Percentiles rank a stretch among this genome's conserved stretches.
Evolutionary conservation across 805 yeast species (phyloP).

Genomic region (Yarrowia divulgata): DNA sequence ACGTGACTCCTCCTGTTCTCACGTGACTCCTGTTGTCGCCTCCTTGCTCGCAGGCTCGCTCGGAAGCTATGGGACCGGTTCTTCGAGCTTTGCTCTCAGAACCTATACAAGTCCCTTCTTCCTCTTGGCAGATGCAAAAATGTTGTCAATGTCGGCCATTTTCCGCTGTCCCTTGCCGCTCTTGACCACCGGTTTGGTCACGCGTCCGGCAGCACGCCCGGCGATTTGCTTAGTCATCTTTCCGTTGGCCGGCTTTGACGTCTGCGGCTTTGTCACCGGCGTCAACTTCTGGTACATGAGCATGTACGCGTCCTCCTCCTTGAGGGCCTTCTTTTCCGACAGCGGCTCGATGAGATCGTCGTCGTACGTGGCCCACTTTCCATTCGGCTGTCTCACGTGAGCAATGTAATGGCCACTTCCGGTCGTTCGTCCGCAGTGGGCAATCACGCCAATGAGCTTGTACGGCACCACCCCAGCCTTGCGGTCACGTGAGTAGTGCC

Average conservation of each 20-base stretch:
- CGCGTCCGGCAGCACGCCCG: background rate
- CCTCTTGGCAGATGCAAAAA: conserved; percentile 34
- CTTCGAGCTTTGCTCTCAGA: background rate
- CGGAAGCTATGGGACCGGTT: background rate
- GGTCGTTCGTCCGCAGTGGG: conserved; percentile 92
- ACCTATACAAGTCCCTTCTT: conserved; percentile 13
- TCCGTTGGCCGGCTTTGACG: background rate
- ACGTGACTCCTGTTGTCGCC: background rate
- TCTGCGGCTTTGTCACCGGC: background rate
- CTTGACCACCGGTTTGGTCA: conserved; percentile 1
- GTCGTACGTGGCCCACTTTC: conserved; percentile 91
- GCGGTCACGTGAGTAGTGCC: conserved; percentile 56
- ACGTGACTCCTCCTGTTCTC: background rate
- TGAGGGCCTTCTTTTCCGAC: conserved; percentile 73
- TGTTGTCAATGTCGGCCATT: conserved; percentile 28
- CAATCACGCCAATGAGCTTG: conserved; percentile 80
- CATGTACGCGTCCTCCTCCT: conserved; percentile 90
- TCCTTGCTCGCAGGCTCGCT: background rate
- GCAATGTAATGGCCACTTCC: conserved; percentile 93
- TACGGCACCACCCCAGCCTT: conserved; percentile 59
- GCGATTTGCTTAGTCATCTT: background rate
- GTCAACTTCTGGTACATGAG: conserved; percentile 66
- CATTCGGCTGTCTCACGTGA: conserved; percentile 90
- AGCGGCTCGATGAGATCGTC: conserved; percentile 85
- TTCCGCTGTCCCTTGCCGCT: conserved; percentile 3